Base-by-base conservation (phyloP, 352 stramenopile species). In the Globisporangium splendens region DNA sequence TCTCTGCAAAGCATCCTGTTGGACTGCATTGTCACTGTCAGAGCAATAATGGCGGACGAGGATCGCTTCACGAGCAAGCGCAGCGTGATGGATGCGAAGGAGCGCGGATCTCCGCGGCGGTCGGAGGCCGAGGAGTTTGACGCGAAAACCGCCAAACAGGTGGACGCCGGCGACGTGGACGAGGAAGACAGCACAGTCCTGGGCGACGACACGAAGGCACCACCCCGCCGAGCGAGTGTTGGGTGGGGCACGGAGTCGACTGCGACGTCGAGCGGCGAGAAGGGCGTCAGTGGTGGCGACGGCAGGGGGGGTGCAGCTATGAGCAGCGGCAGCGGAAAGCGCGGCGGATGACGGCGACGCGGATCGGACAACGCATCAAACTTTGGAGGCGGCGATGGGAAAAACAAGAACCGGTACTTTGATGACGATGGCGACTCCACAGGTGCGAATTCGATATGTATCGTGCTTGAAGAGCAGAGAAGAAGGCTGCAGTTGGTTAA, bases 341-440 rank as follows among this genome's bases (percentile, higher is more conserved):
- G 82, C 5, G 59, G 54, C n/a, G 62, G 77, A 35, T 66, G 82
- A 42, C 69, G 82, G 20, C 79, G 82, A 43, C 87, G 88, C 54
- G 82, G 78, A 8, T 72, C 74, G 1, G 78, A 88, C 17, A 50
- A 61, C 39, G 20, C 52, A 28, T 46, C 44, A 2, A 41, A 52
- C 13, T 15, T 49, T 28, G 50, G 56, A 17, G 51, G 59, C n/a
- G 56, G 46, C 2, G 73, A 77, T 24, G 72, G 70, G 56, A 82
- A 84, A 53, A 58, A 50, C 3, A 88, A 84, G 63, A 89, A 88
- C 51, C 75, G 76, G 12, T 79, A 91, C 54, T 91, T 91, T 41
- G 82, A 89, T 56, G 82, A 91, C 17, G 82, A 88, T 39, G 65
- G 76, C 28, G 79, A 88, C 46, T 74, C 71, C 0, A 89, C 71